Percentiles rank a stretch among this genome's conserved stretches.
Conservation (phyloP, 2,329 filamentous ascomycete species). For the Venturia effusa region DNA sequence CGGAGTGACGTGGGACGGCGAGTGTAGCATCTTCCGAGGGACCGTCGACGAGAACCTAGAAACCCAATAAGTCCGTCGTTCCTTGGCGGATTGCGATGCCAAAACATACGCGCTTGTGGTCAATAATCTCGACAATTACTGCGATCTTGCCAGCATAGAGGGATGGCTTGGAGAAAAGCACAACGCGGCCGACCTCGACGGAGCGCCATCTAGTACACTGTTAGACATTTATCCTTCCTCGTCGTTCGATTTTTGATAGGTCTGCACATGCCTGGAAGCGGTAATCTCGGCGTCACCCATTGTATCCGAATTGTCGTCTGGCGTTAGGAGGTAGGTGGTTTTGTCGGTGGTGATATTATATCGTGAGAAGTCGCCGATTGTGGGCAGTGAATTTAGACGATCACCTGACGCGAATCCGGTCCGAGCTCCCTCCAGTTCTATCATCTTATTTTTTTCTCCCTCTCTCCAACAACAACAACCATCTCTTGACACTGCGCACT, state of each 20-base stretch:
- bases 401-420: neutral
- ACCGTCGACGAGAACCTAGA: conserved; percentile 92
- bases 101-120: conserved; percentile 96
- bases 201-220: conserved; percentile 60
- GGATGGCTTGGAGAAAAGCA: conserved; percentile 71
- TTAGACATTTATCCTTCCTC: neutral
- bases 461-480: neutral
- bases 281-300: conserved; percentile 38
- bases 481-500: neutral
- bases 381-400: neutral
- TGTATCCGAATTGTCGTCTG: conserved; percentile 22
- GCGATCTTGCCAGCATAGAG: conserved; percentile 68
- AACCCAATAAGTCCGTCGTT: conserved; percentile 1
- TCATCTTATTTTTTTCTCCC: neutral
- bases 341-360: neutral
- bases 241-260: neutral
- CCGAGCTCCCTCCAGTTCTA: neutral
- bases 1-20: conserved; percentile 75
- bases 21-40: conserved; percentile 71
- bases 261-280: conserved; percentile 28
- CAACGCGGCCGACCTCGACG: conserved; percentile 93
- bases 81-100: conserved; percentile 19
- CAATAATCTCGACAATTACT: conserved; percentile 97
- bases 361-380: neutral
- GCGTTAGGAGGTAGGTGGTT: conserved; percentile 1